phyloP scores from a whole-genome alignment of 192 early-diverging fungal genomes.

The Entomortierella chlamydospora region DNA sequence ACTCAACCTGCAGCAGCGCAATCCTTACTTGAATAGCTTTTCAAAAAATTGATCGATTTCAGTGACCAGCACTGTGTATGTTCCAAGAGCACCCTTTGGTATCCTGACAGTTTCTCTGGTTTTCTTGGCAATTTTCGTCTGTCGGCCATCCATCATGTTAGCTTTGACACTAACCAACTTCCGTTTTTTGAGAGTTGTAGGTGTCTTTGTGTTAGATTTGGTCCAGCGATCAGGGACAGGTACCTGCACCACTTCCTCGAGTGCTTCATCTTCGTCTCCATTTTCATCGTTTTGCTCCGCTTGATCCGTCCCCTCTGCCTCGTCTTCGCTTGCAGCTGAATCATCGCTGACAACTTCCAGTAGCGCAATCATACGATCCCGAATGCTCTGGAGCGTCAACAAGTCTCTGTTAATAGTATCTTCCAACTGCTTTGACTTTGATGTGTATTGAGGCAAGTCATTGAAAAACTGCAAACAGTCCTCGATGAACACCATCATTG shows the following conservation, averaged over 20 bases:
- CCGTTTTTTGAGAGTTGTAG: constrained; percentile 28
- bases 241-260: neutral
- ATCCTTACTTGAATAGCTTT: constrained; percentile 58
- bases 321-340: constrained; percentile 36
- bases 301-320: constrained; percentile 24
- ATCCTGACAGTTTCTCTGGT: constrained; percentile 54
- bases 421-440: neutral
- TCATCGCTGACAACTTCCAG: constrained; percentile 47
- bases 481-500: constrained; percentile 49
- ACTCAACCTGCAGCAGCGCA: neutral
- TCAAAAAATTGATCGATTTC: constrained; percentile 35
- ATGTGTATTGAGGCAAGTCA: neutral
- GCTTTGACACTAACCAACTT: constrained; percentile 50
- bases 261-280: neutral
- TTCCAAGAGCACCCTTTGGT: constrained; percentile 53
- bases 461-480: constrained; percentile 35
- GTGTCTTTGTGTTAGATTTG: neutral
- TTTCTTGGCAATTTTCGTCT: constrained; percentile 58
- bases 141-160: constrained; percentile 39
- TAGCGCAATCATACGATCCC: constrained; percentile 23
- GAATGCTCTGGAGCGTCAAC: constrained; percentile 21
- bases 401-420: constrained; percentile 24
- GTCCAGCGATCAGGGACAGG: neutral
- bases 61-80: constrained; percentile 41
- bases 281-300: constrained; percentile 1